Base-by-base conservation (phyloP, 1,284 basidiomycete species). In the Sporisorium exsertum region DNA sequence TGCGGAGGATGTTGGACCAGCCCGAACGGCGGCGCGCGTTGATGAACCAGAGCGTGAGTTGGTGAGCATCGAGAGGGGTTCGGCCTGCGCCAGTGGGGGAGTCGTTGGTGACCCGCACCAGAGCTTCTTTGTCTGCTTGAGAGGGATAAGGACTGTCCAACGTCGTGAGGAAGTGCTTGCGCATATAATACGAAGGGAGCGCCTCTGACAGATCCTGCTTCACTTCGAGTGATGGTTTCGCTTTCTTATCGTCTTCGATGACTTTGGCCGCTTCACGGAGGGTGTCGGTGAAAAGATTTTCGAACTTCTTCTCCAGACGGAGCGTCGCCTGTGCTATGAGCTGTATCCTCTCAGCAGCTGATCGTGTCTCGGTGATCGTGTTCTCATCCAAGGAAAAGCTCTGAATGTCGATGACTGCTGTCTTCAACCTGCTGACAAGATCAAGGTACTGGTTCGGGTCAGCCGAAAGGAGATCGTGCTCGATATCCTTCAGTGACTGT, bases 11-110 rank as follows among this genome's bases (percentile, higher is more conserved):
- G 15, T 58, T 20, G 3, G 81, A 80, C 81, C 83, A 85, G 18
- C 81, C 81, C 7, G 72, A 80, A 16, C 84, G 80, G 8, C 84
- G 77, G 49, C 84, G 80, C 18, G 78, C 72, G 59, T 85, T 85
- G 64, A 82, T 85, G 73, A 82, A 85, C 84, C 84, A 85, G 0
- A 84, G 70, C 7, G 68, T 72, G 51, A 77, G 75, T 42, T 82
- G 81, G 42, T 68, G 43, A 37, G 67, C 26, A 2, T 37, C 26
- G 6, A 80, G 55, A 0, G 26, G 15, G 3, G 26, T n/a, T 20
- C 69, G 56, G 33, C 29, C 13, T n/a, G 24, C 27, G 18, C 29
- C 20, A 4, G 43, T 7, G 16, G 43, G 10, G 15, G 69, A 33
- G 3, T 64, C 54, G 46, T 83, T 83, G 9, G 79, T 82, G 13